Evolutionary conservation across 2,329 filamentous ascomycete genomes (phyloP).

Genomic region (Pestalotiopsis fici): DNA sequence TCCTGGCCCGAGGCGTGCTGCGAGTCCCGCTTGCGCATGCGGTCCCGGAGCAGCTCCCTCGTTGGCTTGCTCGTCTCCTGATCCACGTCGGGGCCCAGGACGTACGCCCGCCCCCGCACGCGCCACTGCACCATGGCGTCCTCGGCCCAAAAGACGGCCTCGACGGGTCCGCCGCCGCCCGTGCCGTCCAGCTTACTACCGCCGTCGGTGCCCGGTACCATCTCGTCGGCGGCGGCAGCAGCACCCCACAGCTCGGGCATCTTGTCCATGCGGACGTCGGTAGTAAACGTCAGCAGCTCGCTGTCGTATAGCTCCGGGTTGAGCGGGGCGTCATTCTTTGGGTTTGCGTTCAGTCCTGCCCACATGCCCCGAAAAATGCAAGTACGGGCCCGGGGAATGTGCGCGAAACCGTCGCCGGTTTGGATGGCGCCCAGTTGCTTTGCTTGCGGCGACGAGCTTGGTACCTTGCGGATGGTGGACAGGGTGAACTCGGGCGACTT

Average conservation of each 20-base stretch:
- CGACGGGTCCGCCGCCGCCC: constrained; percentile 71
- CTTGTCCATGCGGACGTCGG: constrained; percentile 87
- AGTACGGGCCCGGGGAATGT: constrained; percentile 65
- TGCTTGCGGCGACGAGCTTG: constrained; percentile 11
- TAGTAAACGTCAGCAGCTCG: constrained; percentile 82
- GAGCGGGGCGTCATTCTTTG: constrained; percentile 69
- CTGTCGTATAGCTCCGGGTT: constrained; percentile 74
- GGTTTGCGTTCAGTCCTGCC: constrained; percentile 70
- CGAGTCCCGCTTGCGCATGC: constrained; percentile 57
- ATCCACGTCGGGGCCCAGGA: constrained; percentile 68
- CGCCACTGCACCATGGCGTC: constrained; percentile 80
- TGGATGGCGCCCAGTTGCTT: constrained; percentile 3
- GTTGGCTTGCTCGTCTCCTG: constrained; percentile 55
- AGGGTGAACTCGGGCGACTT: constrained; percentile 50
- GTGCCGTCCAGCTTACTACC: constrained; percentile 44
- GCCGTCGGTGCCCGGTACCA: constrained; percentile 44
- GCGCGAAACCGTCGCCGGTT: constrained; percentile 37
- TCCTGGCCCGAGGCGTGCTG: constrained; percentile 29
- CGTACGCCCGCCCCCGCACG: constrained; percentile 72
- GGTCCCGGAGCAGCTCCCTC: constrained; percentile 57
- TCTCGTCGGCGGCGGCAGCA: too few relatives aligned
- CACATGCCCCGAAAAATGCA: constrained; percentile 89
- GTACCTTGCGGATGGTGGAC: constrained; percentile 46
- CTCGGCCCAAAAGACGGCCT: constrained; percentile 70
- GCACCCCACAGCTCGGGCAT: constrained; percentile 66